Base-by-base conservation (phyloP, 1,139 yeast species). In the Komagataea norvegica region DNA sequence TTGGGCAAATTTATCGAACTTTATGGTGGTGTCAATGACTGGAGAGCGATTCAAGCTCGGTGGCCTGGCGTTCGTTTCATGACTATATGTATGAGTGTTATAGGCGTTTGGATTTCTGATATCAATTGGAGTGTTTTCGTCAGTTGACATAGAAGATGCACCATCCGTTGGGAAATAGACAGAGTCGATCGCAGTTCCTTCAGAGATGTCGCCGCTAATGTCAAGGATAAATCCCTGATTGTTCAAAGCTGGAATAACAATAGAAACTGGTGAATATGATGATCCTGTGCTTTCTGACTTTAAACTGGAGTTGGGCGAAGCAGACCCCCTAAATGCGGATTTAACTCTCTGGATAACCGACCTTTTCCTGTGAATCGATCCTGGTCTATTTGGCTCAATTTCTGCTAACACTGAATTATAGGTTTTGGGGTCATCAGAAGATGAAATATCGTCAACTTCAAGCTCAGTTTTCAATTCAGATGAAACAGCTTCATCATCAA, bases 241-340 rank as follows among this genome's bases (percentile, higher is more conserved):
- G 14, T 48, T 43, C 18, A 51, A 25, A 1, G 55, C 51, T 19
- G 56, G 56, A 7, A 52, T 46, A 8, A 37, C 31, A 11, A 51
- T 44, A 5, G 53, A 40, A 4, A 52, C 45, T n/a, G 55, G 52
- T 3, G 47, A 35, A 27, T 45, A 46, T 13, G 45, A 39, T 28
- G 47, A 50, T 19, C 34, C 29, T 4, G 47, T 45, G 10, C 45
- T 46, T 2, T 29, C 23, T 13, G 45, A 39, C n/a, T 34, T 33
- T 3, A 41, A 37, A 11, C 37, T 26, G 3, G 32, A 25, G 6
- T 14, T 19, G 6, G 37, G 14, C 1, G 31, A 11, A 3, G 25
- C 19, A 19, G 23, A 38, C 6, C 17, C 15, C 29, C 20, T 44
- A 28, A 46, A 44, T 7, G 38, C 46, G 1, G 44, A 37, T 20